Conservation (phyloP, 108 stramenopile species). For the Nitzschia sp. region DNA sequence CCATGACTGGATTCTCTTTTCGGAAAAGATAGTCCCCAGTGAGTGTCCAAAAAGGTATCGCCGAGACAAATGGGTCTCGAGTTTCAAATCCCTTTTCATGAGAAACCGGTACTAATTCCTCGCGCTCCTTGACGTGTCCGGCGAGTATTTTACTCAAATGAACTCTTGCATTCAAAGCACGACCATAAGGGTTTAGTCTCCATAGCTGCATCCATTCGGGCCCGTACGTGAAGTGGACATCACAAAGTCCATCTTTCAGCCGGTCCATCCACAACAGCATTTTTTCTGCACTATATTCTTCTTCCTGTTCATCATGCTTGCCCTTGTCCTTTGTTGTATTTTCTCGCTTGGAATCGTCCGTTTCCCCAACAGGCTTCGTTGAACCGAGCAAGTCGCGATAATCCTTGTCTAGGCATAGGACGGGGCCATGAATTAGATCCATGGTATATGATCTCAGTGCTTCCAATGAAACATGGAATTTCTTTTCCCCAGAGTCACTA, state of each 20-base stretch:
- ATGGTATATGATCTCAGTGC: slow-evolving; percentile 36
- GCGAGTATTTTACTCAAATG: slow-evolving; percentile 19
- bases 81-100: slow-evolving; percentile 15
- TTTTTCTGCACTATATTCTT: slow-evolving; percentile 3
- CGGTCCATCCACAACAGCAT: slow-evolving; percentile 43
- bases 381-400: slow-evolving; percentile 3
- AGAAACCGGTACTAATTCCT: slow-evolving; percentile 4
- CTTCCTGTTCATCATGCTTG: slow-evolving; percentile 2
- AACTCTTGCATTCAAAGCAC: slow-evolving; percentile 33
- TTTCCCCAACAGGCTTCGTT: neutral
- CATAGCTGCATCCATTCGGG: slow-evolving; percentile 41
- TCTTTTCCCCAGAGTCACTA: slow-evolving; percentile 2
- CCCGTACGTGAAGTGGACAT: slow-evolving; percentile 34
- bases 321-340: neutral
- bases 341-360: neutral
- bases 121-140: slow-evolving; percentile 23
- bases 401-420: slow-evolving; percentile 6
- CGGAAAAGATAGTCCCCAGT: slow-evolving; percentile 5
- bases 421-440: slow-evolving; percentile 32
- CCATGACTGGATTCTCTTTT: slow-evolving; percentile 20
- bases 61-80: slow-evolving; percentile 15
- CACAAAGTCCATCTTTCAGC: slow-evolving; percentile 34
- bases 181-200: slow-evolving; percentile 34
- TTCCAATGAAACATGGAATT: slow-evolving; percentile 13
- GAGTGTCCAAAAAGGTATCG: slow-evolving; percentile 10